phyloP scores from a whole-genome alignment of 2,329 filamentous ascomycete species.

The Venturiaceae sp. region DNA sequence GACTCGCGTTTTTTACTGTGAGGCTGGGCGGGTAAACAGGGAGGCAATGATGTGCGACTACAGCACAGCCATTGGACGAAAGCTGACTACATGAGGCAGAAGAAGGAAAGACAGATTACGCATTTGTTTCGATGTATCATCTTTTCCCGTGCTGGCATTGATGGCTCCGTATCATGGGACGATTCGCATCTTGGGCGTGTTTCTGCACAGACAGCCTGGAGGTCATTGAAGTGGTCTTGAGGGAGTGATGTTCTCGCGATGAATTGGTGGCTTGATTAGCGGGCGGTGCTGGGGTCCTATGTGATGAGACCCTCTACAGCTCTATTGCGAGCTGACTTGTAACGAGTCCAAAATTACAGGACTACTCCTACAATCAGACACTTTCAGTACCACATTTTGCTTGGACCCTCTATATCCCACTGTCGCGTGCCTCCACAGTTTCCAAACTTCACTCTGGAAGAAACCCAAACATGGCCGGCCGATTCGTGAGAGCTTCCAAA shows the following conservation, averaged over 20 bases:
- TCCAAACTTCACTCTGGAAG: not conserved
- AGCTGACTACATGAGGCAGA: not conserved
- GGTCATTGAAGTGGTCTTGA: not conserved
- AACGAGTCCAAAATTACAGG: not conserved
- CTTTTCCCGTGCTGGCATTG: not conserved
- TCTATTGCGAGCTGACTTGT: not conserved
- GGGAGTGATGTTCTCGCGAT: no score
- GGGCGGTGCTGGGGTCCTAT: no score
- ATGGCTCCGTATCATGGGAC: not conserved
- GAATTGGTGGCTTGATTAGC: no score
- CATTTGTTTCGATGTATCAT: not conserved
- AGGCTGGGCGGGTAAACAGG: not conserved
- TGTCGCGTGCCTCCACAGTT: not conserved
- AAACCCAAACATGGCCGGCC: slow-evolving; percentile 48
- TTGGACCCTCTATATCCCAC: not conserved
- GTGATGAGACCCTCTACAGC: no score
- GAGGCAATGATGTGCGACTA: not conserved
- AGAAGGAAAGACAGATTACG: not conserved
- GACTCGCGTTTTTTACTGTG: not conserved
- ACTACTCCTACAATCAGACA: not conserved
- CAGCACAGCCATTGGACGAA: not conserved
- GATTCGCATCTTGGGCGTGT: not conserved
- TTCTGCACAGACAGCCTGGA: not conserved
- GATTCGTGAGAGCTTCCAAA: slow-evolving; percentile 65
- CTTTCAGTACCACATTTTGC: not conserved